Evolutionary conservation across 345 rosid species (phyloP).

Genomic region (Citrus maxima): DNA sequence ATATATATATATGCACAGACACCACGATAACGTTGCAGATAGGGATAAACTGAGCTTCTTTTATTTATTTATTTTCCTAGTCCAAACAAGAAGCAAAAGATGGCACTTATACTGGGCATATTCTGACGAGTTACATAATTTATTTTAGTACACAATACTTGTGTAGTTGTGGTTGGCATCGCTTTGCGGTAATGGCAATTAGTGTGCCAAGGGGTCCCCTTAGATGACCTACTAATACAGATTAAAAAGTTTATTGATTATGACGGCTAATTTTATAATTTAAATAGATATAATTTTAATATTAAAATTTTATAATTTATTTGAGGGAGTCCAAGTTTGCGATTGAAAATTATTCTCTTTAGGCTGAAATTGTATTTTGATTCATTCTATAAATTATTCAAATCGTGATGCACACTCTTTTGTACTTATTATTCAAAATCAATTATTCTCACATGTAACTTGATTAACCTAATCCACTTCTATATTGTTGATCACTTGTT

Average conservation of each 20-base stretch:
- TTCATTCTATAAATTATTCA: too few relatives aligned
- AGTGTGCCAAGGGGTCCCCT: neutral
- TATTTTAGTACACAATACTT: neutral
- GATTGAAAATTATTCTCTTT: too few relatives aligned
- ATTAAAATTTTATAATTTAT: too few relatives aligned
- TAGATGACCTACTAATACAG: neutral
- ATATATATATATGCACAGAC: too few relatives aligned
- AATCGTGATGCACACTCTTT: too few relatives aligned
- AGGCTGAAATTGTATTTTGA: too few relatives aligned
- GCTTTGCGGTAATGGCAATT: neutral
- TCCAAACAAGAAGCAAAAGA: neutral
- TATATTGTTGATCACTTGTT: too few relatives aligned
- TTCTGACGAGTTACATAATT: neutral
- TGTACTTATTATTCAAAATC: too few relatives aligned
- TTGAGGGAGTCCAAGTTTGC: neutral
- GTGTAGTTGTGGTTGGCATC: neutral
- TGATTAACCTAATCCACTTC: too few relatives aligned
- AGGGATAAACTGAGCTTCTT: neutral
- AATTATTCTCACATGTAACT: too few relatives aligned
- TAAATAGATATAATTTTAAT: neutral
- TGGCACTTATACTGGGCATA: neutral
- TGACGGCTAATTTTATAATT: neutral
- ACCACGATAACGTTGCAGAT: neutral
- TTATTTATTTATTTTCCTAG: neutral
- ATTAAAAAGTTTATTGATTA: neutral